A percentile compares a stretch with the other conserved stretches of the same genome.
phyloP scores from a whole-genome alignment of 371 early-diverging fungal genomes.

The Zancudomyces culisetae region DNA sequence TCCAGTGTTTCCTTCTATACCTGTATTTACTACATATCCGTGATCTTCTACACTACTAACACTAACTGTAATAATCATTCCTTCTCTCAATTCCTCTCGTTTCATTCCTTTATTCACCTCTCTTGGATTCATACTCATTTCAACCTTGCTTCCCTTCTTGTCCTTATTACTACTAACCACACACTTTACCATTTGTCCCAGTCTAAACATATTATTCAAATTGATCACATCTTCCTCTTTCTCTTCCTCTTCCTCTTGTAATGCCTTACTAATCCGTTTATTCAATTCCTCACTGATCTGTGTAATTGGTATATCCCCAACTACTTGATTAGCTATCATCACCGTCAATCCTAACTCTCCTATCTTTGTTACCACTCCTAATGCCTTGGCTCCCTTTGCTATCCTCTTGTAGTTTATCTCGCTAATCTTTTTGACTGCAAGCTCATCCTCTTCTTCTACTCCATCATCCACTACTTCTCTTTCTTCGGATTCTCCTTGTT shows the following conservation, averaged over 20 bases:
- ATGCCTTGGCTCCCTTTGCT: slow-evolving; percentile 43
- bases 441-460: slow-evolving; percentile 18
- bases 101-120: slow-evolving; percentile 26
- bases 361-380: slow-evolving; percentile 63
- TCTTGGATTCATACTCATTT: slow-evolving; percentile 31
- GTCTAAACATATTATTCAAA: slow-evolving; percentile 22
- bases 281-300: slow-evolving; percentile 33
- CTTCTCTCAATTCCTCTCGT: slow-evolving; percentile 19
- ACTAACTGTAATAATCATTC: slow-evolving; percentile 25
- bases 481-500: no score
- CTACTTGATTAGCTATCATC: slow-evolving; percentile 34
- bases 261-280: slow-evolving; percentile 29
- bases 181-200: slow-evolving; percentile 35
- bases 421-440: slow-evolving; percentile 25
- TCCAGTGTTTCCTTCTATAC: slow-evolving; percentile 7
- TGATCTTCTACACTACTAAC: slow-evolving; percentile 36
- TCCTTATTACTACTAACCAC: slow-evolving; percentile 11
- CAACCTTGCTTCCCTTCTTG: slow-evolving; percentile 4
- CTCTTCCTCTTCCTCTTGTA: slow-evolving; percentile 15
- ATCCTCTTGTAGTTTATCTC: slow-evolving; percentile 42
- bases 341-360: slow-evolving; percentile 57
- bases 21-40: slow-evolving; percentile 31
- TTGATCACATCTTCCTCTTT: slow-evolving; percentile 24
- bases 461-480: slow-evolving; percentile 7
- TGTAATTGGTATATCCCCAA: slow-evolving; percentile 37